Evolutionary conservation across 2,329 filamentous ascomycete genomes (phyloP).

Genomic region (Bertia moriformis): DNA sequence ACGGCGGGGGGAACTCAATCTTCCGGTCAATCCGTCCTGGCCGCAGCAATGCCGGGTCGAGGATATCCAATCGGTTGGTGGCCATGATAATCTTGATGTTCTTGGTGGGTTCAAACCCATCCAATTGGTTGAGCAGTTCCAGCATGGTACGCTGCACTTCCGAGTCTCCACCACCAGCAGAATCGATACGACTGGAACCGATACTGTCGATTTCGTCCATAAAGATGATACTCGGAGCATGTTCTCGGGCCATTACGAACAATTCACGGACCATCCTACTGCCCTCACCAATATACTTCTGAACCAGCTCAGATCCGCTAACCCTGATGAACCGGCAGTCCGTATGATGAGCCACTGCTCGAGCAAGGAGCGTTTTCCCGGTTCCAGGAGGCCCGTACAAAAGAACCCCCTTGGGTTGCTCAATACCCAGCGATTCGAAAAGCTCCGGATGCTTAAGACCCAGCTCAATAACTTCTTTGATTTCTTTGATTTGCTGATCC

Average conservation of each 20-base stretch:
- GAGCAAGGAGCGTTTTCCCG: constrained; percentile 85
- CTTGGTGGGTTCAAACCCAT: constrained; percentile 97
- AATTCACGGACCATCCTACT: constrained; percentile 96
- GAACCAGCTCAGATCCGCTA: constrained; percentile 86
- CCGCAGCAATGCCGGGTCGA: constrained; percentile 84
- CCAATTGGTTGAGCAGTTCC: constrained; percentile 92
- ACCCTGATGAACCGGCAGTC: constrained; percentile 99
- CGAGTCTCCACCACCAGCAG: constrained; percentile 85
- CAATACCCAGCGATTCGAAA: constrained; percentile 97
- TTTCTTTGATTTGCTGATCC: constrained; percentile 99
- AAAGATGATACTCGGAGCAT: constrained; percentile 97
- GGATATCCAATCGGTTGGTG: constrained; percentile 91
- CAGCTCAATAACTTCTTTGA: constrained; percentile 98
- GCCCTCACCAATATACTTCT: constrained; percentile 98
- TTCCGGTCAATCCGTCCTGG: constrained; percentile 97
- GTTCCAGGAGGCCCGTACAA: constrained; percentile 94
- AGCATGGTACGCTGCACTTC: constrained; percentile 98
- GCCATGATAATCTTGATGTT: constrained; percentile 99
- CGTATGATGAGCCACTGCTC: constrained; percentile 94
- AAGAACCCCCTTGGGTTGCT: constrained; percentile 91
- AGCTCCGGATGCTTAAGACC: constrained; percentile 96
- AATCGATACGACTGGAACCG: constrained; percentile 90
- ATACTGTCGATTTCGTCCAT: constrained; percentile 99
- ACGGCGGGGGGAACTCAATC: constrained; percentile 91
- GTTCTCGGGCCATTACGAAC: constrained; percentile 97